A percentile compares a stretch with the other conserved stretches of the same genome.
Evolutionary conservation across 2,329 filamentous ascomycete species (phyloP).

Genomic region (Paraphoma chrysanthemicola): DNA sequence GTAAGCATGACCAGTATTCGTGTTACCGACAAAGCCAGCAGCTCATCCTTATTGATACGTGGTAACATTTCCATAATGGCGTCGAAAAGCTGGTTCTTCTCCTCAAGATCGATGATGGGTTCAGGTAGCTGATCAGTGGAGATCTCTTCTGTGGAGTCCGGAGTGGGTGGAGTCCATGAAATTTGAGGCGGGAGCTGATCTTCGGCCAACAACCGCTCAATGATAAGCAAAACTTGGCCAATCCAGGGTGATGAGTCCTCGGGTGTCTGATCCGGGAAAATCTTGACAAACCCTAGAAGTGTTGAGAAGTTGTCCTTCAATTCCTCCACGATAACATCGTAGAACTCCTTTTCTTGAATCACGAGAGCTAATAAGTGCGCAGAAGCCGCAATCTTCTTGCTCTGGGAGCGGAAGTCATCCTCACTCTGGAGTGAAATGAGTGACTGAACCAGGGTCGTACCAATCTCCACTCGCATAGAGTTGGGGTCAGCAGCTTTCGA

Average conservation of each 20-base stretch:
- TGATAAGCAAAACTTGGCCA: constrained; percentile 84
- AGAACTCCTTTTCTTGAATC: constrained; percentile 82
- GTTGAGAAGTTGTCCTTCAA: constrained; percentile 78
- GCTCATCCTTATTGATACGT: constrained; percentile 84
- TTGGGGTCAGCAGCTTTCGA: constrained; percentile 66
- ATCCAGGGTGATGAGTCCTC: constrained; percentile 93
- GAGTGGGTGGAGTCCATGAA: constrained; percentile 68
- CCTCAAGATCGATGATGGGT: constrained; percentile 67
- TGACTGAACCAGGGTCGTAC: constrained; percentile 81
- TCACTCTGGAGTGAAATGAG: constrained; percentile 72
- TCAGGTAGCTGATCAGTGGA: constrained; percentile 67
- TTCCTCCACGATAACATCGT: constrained; percentile 74
- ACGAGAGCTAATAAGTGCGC: constrained; percentile 90
- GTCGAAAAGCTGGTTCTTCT: constrained; percentile 75
- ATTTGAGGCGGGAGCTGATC: constrained; percentile 82
- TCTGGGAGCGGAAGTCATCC: constrained; percentile 61
- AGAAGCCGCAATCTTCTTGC: constrained; percentile 83
- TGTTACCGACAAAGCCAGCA: constrained; percentile 80
- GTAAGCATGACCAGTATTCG: constrained; percentile 89
- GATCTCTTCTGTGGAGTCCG: constrained; percentile 54
- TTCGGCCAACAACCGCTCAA: constrained; percentile 89
- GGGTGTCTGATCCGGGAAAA: constrained; percentile 68
- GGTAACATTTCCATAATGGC: constrained; percentile 84
- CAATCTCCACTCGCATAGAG: constrained; percentile 74
- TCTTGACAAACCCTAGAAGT: constrained; percentile 79